Evolutionary conservation across 2,329 filamentous ascomycete genomes (phyloP).

Genomic region (Phialophora tarda): DNA sequence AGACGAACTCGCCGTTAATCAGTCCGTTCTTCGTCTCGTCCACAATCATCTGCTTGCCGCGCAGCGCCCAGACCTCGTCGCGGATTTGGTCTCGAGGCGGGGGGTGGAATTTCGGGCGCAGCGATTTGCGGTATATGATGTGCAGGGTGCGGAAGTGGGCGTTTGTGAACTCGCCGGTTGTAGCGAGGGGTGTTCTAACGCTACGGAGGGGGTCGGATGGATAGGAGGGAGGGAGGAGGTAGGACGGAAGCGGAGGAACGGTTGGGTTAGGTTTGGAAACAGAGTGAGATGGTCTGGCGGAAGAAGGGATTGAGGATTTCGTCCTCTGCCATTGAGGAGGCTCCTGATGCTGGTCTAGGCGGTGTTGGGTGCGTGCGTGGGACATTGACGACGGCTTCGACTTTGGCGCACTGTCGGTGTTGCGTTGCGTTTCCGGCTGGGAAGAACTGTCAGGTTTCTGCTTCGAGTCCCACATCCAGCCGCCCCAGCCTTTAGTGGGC

Average conservation of each 20-base stretch:
- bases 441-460: neutral
- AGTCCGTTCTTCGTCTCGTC: slow-evolving; percentile 46
- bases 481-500: slow-evolving; percentile 14
- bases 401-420: neutral
- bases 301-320: slow-evolving; percentile 25
- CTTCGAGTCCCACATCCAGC: slow-evolving; percentile 29
- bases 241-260: slow-evolving; percentile 29
- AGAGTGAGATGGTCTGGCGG: neutral
- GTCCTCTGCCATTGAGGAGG: slow-evolving; percentile 23
- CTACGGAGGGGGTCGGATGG: slow-evolving; percentile 35
- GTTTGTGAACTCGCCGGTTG: slow-evolving; percentile 37
- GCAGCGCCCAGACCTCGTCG: slow-evolving; percentile 25
- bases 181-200: slow-evolving; percentile 24
- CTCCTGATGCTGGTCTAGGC: neutral
- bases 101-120: slow-evolving; percentile 36
- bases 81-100: slow-evolving; percentile 31
- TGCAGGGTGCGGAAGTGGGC: slow-evolving; percentile 39
- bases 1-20: slow-evolving; percentile 33
- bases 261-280: neutral
- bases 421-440: neutral
- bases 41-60: slow-evolving; percentile 68
- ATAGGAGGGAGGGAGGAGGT: slow-evolving; percentile 39
- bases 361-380: neutral
- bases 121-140: slow-evolving; percentile 40
- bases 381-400: neutral